Base-by-base conservation (phyloP, 2,329 filamentous ascomycete species). In the Cytospora schulzeri region DNA sequence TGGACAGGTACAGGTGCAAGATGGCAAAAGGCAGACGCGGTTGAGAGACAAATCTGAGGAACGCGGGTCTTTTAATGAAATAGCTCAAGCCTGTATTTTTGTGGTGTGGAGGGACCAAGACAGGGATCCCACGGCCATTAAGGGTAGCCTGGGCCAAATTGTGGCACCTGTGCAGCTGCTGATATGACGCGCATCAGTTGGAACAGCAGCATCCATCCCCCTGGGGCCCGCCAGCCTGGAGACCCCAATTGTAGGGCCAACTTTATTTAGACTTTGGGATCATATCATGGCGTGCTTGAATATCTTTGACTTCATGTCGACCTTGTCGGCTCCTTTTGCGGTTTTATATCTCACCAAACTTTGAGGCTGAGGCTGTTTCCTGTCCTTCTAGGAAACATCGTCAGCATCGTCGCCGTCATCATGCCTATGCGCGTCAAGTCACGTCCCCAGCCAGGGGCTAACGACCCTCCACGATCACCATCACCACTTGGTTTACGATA, bases 401-500 rank as follows among this genome's bases (percentile, higher is more conserved):
- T 4, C 45, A 29, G 28, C 24, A 22, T 24, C 8, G 38, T 11
- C 52, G 54, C 41, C 33, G 55, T 31, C 55, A 68, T 58, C 31
- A 77, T 77, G 73, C 72, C 74, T 70, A 69, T 80, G 64, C 79
- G 78, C 70, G 77, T 80, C 69, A 80, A 77, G 70, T 76, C 77
- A 62, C 73, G 74, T 57, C 69, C 72, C 38, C 60, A 71, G 50
- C 66, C 71, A 4, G 69, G 69, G 59, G 70, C 67, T 15, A 74
- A 76, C 28, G 66, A 59, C 19, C 66, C 64, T 8, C 60, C 71
- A 22, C 74, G 75, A 35, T 75, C 75, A 24, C 73, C 76, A 12
- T 80, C 79, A 15, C 78, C 78, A 3, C 63, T 71, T 33, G 70
- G 65, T 52, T 63, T 53, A 38, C 73, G 67, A 1, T 69, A 68